Conservation (phyloP, 345 rosid species). For the Psidium guajava region DNA sequence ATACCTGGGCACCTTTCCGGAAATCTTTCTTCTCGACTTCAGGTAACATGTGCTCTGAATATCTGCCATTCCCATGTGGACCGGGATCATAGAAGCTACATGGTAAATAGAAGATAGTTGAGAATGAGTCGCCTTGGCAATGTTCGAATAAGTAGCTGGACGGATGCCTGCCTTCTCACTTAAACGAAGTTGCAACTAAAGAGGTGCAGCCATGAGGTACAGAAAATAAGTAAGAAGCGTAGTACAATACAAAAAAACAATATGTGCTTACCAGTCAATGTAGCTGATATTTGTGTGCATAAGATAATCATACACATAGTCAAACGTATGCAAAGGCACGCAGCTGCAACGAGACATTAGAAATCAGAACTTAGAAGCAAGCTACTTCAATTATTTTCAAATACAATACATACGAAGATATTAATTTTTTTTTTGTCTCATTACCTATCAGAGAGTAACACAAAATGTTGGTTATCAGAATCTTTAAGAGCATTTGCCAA, state of each 20-base stretch:
- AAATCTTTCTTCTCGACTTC: slow-evolving; percentile 84
- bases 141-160: background rate
- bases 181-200: background rate
- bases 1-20: slow-evolving; percentile 99
- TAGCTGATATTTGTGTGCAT: slow-evolving; percentile 78
- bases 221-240: background rate
- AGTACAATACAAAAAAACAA: background rate
- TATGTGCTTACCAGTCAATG: slow-evolving; percentile 61
- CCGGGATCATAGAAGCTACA: slow-evolving; percentile 91
- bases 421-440: background rate
- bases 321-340: slow-evolving; percentile 81
- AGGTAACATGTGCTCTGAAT: slow-evolving; percentile 93
- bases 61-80: slow-evolving; percentile 97
- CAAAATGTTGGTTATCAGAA: slow-evolving; percentile 91
- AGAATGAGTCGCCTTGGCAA: background rate
- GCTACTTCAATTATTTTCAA: background rate
- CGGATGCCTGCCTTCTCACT: background rate
- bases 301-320: slow-evolving; percentile 78
- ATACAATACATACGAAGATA: background rate
- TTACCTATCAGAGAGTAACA: slow-evolving; percentile 95
- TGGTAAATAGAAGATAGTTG: slow-evolving; percentile 8
- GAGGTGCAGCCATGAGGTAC: background rate
- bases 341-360: slow-evolving; percentile 48
- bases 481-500: slow-evolving; percentile 80
- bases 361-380: background rate